Evolutionary conservation across 73 alveolate genomes (phyloP).

Genomic region (Vitrella brassicaformis): DNA sequence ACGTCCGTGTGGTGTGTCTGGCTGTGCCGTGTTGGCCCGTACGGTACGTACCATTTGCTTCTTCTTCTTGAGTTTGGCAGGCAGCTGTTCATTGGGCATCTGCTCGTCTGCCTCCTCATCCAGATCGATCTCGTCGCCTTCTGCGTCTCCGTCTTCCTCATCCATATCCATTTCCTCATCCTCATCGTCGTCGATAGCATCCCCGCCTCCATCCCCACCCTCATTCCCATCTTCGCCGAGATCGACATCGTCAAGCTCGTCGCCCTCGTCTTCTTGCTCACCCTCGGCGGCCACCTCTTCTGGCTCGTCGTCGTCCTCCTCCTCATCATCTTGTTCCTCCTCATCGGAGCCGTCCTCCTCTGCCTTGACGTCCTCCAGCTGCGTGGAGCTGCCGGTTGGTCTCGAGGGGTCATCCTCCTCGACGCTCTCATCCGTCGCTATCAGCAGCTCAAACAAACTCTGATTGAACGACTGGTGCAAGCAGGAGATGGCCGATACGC

Average conservation of each 20-base stretch:
- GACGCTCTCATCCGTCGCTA: neutral
- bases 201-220: neutral
- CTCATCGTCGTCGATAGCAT: neutral
- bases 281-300: neutral
- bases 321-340: neutral
- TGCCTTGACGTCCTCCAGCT: too few relatives aligned
- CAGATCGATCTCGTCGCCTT: neutral
- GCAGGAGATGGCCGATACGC: too few relatives aligned
- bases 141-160: neutral
- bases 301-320: neutral
- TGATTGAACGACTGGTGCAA: conserved; percentile 29
- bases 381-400: too few relatives aligned
- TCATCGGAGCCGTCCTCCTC: neutral
- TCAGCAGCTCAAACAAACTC: conserved; percentile 20
- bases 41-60: too few relatives aligned
- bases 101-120: neutral
- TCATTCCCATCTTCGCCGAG: neutral
- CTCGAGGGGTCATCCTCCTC: too few relatives aligned
- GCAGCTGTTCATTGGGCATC: too few relatives aligned
- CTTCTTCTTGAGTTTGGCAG: too few relatives aligned
- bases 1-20: too few relatives aligned
- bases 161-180: neutral
- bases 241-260: neutral
- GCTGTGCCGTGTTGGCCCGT: neutral
- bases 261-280: neutral